phyloP scores from a whole-genome alignment of 2,329 filamentous ascomycete species.

The Didymella lethalis region DNA sequence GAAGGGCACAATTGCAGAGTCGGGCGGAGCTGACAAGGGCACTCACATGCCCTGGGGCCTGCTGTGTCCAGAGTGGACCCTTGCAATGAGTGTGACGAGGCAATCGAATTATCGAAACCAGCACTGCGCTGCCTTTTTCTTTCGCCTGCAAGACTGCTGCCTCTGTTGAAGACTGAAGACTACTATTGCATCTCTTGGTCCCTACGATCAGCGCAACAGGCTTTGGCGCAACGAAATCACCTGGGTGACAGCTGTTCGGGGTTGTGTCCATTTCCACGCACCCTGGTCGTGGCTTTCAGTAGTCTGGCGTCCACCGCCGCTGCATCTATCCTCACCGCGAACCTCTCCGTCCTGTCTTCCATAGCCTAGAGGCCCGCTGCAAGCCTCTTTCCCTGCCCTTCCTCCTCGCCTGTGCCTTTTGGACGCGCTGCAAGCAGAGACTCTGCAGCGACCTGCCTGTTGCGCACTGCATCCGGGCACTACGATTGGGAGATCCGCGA shows the following conservation, averaged over 20 bases:
- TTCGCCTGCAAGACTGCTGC: constrained; percentile 5
- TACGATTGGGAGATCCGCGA: constrained; percentile 2
- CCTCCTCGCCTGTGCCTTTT: constrained; percentile 3
- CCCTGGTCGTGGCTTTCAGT: constrained; percentile 10
- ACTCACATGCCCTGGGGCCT: constrained; percentile 1
- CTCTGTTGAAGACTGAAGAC: background rate
- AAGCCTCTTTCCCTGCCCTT: constrained; percentile 1
- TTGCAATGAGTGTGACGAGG: constrained; percentile 14
- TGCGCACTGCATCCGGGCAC: constrained; percentile 21
- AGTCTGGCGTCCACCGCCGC: constrained; percentile 1
- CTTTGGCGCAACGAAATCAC: background rate
- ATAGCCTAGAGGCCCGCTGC: constrained; percentile 15
- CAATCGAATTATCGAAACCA: constrained; percentile 15
- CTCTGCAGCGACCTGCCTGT: background rate
- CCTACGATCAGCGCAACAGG: background rate
- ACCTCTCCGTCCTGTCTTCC: constrained; percentile 7
- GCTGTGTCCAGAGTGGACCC: constrained; percentile 1
- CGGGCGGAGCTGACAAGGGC: constrained; percentile 10
- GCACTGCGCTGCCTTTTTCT: constrained; percentile 7
- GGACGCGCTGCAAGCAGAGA: constrained; percentile 15
- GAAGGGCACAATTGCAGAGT: background rate
- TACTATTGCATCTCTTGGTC: background rate
- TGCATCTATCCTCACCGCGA: constrained; percentile 18
- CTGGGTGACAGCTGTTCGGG: background rate
- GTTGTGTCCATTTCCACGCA: constrained; percentile 3